A percentile compares a stretch with the other conserved stretches of the same genome.
These are phyloP conservation scores for Steccherinum ochraceum DNA, from an alignment of 768 basidiomycete genomes.

Conservation along the genomic window DNA sequence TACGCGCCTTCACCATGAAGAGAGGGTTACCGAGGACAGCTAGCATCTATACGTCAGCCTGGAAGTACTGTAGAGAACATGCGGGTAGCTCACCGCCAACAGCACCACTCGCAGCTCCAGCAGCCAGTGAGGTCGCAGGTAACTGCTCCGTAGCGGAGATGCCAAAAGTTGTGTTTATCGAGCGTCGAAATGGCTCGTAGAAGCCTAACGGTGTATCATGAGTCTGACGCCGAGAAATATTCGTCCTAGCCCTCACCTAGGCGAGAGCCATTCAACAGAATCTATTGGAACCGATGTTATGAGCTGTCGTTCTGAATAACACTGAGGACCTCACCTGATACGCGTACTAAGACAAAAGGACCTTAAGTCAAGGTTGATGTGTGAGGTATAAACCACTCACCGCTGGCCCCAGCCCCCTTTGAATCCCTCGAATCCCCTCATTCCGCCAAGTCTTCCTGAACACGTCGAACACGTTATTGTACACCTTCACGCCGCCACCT, in stretches of 20 bases:
- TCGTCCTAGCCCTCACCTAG: constrained; percentile 62
- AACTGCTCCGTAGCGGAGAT: constrained; percentile 56
- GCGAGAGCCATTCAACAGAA: constrained; percentile 87
- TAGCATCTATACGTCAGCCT: constrained; percentile 16
- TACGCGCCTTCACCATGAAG: constrained; percentile 94
- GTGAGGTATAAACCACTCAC: constrained; percentile 35
- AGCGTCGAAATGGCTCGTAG: constrained; percentile 84
- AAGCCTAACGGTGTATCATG: no score
- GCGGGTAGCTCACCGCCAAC: constrained; percentile 62
- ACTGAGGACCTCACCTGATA: constrained; percentile 78
- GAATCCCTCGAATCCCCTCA: constrained; percentile 88
- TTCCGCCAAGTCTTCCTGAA: constrained; percentile 81
- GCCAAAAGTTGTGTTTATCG: constrained; percentile 66
- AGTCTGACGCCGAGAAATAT: no score
- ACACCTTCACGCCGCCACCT: constrained; percentile 64
- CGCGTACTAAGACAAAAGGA: constrained; percentile 52
- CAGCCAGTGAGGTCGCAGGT: constrained; percentile 70
- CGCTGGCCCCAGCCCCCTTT: constrained; percentile 87
- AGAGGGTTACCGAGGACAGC: constrained; percentile 82
- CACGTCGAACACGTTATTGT: constrained; percentile 81
- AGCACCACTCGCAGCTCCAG: constrained; percentile 86
- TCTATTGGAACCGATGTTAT: constrained; percentile 48
- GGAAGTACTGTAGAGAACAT: not conserved
- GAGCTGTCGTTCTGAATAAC: no score
- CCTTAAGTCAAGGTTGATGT: not conserved